phyloP scores from a whole-genome alignment of 257 asterid genomes.

The Gentiana macrophylla region DNA sequence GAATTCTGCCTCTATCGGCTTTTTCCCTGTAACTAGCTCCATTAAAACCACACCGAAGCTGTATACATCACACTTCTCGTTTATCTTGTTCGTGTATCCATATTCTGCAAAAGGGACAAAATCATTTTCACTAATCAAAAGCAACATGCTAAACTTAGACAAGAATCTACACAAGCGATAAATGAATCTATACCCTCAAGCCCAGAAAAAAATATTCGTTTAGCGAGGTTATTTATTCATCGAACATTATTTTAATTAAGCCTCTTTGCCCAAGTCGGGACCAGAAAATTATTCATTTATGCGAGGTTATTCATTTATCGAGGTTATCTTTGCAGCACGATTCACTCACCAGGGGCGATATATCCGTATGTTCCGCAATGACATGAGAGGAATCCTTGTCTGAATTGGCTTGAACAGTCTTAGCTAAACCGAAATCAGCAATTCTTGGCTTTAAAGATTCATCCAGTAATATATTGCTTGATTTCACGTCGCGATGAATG shows the following conservation, averaged over 20 bases:
- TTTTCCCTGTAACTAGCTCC: slow-evolving; percentile 35
- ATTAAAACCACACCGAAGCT: slow-evolving; percentile 35
- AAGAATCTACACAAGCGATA: no score
- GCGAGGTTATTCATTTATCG: not conserved
- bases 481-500: slow-evolving; percentile 36
- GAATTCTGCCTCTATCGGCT: slow-evolving; percentile 23
- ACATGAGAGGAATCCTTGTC: slow-evolving; percentile 16
- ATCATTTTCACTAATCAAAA: no score
- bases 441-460: slow-evolving; percentile 30
- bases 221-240: no score
- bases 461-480: slow-evolving; percentile 41
- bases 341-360: slow-evolving; percentile 34
- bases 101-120: slow-evolving; percentile 21
- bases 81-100: slow-evolving; percentile 25
- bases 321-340: not conserved
- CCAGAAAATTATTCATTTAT: not conserved
- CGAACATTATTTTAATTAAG: not conserved
- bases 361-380: slow-evolving; percentile 37
- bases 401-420: slow-evolving; percentile 18
- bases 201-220: no score
- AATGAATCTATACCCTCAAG: no score
- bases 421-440: slow-evolving; percentile 43
- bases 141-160: no score
- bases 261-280: not conserved
- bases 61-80: slow-evolving; percentile 34